Conservation (phyloP, 2,329 filamentous ascomycete genomes). For the Nemania serpens region DNA sequence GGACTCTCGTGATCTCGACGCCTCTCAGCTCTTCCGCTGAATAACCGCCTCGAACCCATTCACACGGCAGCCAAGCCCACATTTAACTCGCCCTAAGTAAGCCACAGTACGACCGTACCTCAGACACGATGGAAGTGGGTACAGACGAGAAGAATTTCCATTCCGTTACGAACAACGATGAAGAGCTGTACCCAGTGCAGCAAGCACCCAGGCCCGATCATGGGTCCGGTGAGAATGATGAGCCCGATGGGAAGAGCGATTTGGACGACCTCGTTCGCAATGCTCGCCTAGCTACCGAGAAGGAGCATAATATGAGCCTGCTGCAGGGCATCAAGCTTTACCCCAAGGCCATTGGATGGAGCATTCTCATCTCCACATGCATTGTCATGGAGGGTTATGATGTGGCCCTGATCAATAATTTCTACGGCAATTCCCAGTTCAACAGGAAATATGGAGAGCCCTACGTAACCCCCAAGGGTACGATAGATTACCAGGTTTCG, state of each 20-base stretch:
- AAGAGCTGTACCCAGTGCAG: slow-evolving; percentile 23
- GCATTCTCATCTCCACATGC: slow-evolving; percentile 83
- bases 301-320: slow-evolving; percentile 73
- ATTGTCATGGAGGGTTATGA: slow-evolving; percentile 94
- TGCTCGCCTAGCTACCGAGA: slow-evolving; percentile 58
- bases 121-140: slow-evolving; percentile 23
- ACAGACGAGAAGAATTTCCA: slow-evolving; percentile 22
- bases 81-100: slow-evolving; percentile 11
- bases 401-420: slow-evolving; percentile 79
- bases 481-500: slow-evolving; percentile 55
- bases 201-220: slow-evolving; percentile 8
- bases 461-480: slow-evolving; percentile 45
- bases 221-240: slow-evolving; percentile 18
- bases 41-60: slow-evolving; percentile 1
- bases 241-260: slow-evolving; percentile 23
- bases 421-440: slow-evolving; percentile 67
- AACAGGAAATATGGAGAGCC: slow-evolving; percentile 61
- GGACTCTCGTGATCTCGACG: not conserved
- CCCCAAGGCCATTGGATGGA: slow-evolving; percentile 85
- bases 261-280: slow-evolving; percentile 48
- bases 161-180: slow-evolving; percentile 13
- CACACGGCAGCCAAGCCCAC: slow-evolving; percentile 12
- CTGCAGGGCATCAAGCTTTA: slow-evolving; percentile 79
- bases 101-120: slow-evolving; percentile 4
- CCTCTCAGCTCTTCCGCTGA: not conserved